Base-by-base conservation (phyloP, 192 early-diverging fungal species). In the Coemansia sp. region DNA sequence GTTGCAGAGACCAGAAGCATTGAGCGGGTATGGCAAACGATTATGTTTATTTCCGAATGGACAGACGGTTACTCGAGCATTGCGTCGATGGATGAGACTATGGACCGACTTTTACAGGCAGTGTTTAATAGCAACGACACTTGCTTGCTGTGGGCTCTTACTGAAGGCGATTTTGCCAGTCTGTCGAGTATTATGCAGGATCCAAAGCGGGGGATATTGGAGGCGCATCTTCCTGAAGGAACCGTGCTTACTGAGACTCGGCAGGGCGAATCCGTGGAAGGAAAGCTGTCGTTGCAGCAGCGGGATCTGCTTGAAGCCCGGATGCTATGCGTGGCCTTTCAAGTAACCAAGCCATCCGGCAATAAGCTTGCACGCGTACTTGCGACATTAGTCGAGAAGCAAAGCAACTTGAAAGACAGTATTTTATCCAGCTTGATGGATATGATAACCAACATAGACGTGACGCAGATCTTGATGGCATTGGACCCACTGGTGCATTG, bases 41-140 rank as follows among this genome's bases (percentile, higher is more conserved):
- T 77, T 37, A 11, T 56, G 21, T 77, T 70, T 60, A 56, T 66
- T 14, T 47, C 56, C 5, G 52, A 55, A 37, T 77, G 74, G 74
- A 51, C 46, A 2, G 59, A 41, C 6, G 48, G 54, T 6, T 70
- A 70, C 31, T 10, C 58, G 26, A 39, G 64, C 23, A 10, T 77
- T 32, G 63, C 63, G 3, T 47, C 44, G n/a, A 43, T 77, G 28
- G 56, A 62, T 0, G 44, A 16, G 6, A 15, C 39, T 6, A 34
- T 56, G 16, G 41, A 38, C 14, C 11, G 20, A 14, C 63, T 77
- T 16, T 38, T 77, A 10, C 14, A 21, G 11, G 49, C 60, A 8
- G 46, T 66, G 31, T 70, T 77, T 34, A 38, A 26, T 8, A 23
- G 49, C 17, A 34, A 26, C 20, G 39, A 70, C 11, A 5, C 59